Percentiles rank a stretch among this genome's conserved stretches.
Conservation (phyloP, 2,329 filamentous ascomycete species). For the Colletotrichum liaoningense region DNA sequence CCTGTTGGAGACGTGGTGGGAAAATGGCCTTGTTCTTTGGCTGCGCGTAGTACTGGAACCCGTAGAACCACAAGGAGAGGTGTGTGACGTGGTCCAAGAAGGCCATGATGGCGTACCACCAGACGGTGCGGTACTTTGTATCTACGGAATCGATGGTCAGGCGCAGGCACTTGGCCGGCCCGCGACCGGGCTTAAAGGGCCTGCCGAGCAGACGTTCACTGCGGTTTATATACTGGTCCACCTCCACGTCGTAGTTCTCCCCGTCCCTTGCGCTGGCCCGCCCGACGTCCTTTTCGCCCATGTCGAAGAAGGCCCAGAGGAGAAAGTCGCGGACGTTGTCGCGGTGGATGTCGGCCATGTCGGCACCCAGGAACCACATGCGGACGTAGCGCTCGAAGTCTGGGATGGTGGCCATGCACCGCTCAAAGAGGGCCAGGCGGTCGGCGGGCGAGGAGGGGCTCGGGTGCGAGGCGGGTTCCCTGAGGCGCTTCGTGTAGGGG, state of each 20-base stretch:
- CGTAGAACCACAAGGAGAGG: constrained; percentile 54
- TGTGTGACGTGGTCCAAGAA: constrained; percentile 65
- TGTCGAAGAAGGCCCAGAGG: constrained; percentile 65
- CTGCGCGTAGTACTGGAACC: constrained; percentile 64
- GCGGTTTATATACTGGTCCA: constrained; percentile 64
- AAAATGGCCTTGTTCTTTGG: constrained; percentile 40
- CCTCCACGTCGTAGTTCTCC: constrained; percentile 56
- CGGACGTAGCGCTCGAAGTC: constrained; percentile 68
- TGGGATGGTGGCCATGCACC: constrained; percentile 65
- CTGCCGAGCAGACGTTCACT: constrained; percentile 64
- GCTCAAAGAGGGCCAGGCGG: constrained; percentile 66
- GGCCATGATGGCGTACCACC: constrained; percentile 72
- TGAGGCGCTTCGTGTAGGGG: constrained; percentile 55
- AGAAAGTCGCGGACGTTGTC: constrained; percentile 78
- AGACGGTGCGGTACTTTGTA: constrained; percentile 68
- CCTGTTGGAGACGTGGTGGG: constrained; percentile 23
- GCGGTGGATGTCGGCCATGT: constrained; percentile 66
- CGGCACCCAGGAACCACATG: constrained; percentile 75
- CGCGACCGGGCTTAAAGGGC: constrained; percentile 63
- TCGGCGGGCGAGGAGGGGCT: constrained; percentile 55
- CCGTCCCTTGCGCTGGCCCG: not conserved
- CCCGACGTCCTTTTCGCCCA: not conserved
- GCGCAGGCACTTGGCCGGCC: constrained; percentile 67
- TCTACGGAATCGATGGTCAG: constrained; percentile 72
- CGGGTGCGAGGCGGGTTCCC: constrained; percentile 53